Evolutionary conservation across 768 basidiomycete species (phyloP), one percentile per base, ranked within the genome.

Genomic region (Tricholoma matsutake): DNA sequence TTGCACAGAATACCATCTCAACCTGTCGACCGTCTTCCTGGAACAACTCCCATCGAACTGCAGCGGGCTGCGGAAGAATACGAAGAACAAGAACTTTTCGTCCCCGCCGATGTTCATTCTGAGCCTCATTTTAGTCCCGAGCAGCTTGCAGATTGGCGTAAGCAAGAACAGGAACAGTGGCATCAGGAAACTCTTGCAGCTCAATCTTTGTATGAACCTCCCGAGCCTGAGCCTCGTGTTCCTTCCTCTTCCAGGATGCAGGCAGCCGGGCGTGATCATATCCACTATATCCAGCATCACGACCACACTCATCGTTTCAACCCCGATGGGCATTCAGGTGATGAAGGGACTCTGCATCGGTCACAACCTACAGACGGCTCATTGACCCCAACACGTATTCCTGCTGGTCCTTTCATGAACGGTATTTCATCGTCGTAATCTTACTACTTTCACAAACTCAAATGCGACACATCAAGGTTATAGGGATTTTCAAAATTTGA

Each of bases 1-100:
- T 78, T 98, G 34, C 96, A 98, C 74, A 87, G 96, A 57, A 96
- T 98, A 64, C 96, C 96, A 5, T 84, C 89, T 35, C 86, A 91
- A 45, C 81, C 87, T 10, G 76, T 79, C 31, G 85, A 87, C 61
- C 83, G 80, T 45, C 67, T 81, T 56, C 82, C 84, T 6, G 85
- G 84, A 39, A 75, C 81, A 54, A 75, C 80, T n/a, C 87, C 87
- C 7, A 74, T 79, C 20, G 85, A 86, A 68, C 74, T 87, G 10
- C 78, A 75, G 18, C 81, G 83, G 59, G 68, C 73, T 51, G 71
- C 71, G 28, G 76, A 79, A 34, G 85, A 85, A 63, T 83, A 80
- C 61, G 86, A 88, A 64, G 83, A 84, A 49, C 85, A 86, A 62
- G 79, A 85, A 45, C 76, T 91, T 29, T 92, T 92, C 66, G 86